Percentiles rank a stretch among this genome's conserved stretches.
phyloP scores from a whole-genome alignment of 768 basidiomycete genomes.

The Lanmaoa rubissima region DNA sequence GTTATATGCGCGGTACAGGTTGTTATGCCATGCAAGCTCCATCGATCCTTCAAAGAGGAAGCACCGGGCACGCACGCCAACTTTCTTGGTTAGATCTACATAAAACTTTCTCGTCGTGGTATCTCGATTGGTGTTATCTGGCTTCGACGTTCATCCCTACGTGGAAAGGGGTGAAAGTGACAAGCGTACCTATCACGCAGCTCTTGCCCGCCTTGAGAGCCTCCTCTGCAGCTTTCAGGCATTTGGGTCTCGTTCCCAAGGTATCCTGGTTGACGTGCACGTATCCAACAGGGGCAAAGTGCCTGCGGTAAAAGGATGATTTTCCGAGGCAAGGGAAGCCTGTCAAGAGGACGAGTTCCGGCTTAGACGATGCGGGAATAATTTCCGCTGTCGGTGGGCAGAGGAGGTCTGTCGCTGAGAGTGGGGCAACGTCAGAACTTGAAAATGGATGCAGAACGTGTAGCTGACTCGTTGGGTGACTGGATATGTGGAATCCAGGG shows the following conservation, averaged over 20 bases:
- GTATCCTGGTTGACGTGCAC: conserved; percentile 86
- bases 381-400: conserved; percentile 20
- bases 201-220: conserved; percentile 55
- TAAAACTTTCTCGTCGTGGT: conserved; percentile 66
- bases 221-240: conserved; percentile 61
- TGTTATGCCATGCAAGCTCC: conserved; percentile 93
- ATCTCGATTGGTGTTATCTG: conserved; percentile 94
- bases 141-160: background rate
- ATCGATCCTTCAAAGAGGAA: conserved; percentile 71
- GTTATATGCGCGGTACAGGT: conserved; percentile 78
- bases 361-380: conserved; percentile 8
- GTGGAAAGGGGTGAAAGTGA: background rate
- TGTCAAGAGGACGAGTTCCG: conserved; percentile 59
- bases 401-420: conserved; percentile 40
- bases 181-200: conserved; percentile 72
- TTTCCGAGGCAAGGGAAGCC: conserved; percentile 75
- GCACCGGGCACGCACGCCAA: conserved; percentile 58
- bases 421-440: background rate
- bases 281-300: conserved; percentile 72
- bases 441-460: background rate
- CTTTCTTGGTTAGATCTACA: conserved; percentile 59
- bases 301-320: conserved; percentile 67
- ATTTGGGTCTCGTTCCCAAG: conserved; percentile 71
- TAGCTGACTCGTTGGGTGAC: conserved; percentile 33
- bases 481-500: conserved; percentile 67